A percentile compares a stretch with the other conserved stretches of the same genome.
phyloP scores from a whole-genome alignment of 1,284 basidiomycete species.

The Ceratobasidium sp. region DNA sequence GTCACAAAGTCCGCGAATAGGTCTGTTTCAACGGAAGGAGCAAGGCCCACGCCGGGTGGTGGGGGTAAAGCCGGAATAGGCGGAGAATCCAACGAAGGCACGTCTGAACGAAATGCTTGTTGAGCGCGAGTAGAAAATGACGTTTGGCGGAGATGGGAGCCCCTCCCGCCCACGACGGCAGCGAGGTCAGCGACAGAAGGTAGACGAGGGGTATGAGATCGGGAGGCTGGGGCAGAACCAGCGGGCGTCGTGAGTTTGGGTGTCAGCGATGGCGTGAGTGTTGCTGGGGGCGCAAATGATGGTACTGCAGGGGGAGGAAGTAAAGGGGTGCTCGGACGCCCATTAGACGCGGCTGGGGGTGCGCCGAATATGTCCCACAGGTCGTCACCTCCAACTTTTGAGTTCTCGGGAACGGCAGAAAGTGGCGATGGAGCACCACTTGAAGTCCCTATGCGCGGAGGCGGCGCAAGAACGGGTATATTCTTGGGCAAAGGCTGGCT shows the following conservation, averaged over 20 bases:
- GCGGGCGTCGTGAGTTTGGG: slow-evolving; percentile 39
- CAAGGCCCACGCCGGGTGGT: background rate
- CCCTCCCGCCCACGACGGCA: slow-evolving; percentile 25
- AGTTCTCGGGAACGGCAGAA: slow-evolving; percentile 32
- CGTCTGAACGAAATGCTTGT: slow-evolving; percentile 26
- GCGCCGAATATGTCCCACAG: slow-evolving; percentile 43
- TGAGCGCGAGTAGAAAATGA: slow-evolving; percentile 28
- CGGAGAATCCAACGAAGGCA: slow-evolving; percentile 27
- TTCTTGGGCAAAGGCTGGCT: slow-evolving; percentile 35
- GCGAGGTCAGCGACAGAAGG: slow-evolving; percentile 31
- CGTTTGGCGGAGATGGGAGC: slow-evolving; percentile 40
- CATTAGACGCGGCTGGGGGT: slow-evolving; percentile 17
- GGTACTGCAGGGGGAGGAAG: slow-evolving; percentile 5
- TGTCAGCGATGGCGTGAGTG: slow-evolving; percentile 19
- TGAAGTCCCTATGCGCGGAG: slow-evolving; percentile 20
- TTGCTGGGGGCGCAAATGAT: background rate
- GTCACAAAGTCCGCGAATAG: slow-evolving; percentile 35
- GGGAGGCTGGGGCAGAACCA: slow-evolving; percentile 35
- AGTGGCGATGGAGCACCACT: slow-evolving; percentile 35
- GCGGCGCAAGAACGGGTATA: slow-evolving; percentile 31
- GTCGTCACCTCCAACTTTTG: slow-evolving; percentile 19
- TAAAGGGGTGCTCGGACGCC: slow-evolving; percentile 8
- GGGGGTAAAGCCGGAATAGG: slow-evolving; percentile 30
- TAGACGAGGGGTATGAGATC: slow-evolving; percentile 38
- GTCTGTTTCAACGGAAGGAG: slow-evolving; percentile 10